Conservation (phyloP, 495 filamentous ascomycete genomes). For the Cairneyella variabilis region DNA sequence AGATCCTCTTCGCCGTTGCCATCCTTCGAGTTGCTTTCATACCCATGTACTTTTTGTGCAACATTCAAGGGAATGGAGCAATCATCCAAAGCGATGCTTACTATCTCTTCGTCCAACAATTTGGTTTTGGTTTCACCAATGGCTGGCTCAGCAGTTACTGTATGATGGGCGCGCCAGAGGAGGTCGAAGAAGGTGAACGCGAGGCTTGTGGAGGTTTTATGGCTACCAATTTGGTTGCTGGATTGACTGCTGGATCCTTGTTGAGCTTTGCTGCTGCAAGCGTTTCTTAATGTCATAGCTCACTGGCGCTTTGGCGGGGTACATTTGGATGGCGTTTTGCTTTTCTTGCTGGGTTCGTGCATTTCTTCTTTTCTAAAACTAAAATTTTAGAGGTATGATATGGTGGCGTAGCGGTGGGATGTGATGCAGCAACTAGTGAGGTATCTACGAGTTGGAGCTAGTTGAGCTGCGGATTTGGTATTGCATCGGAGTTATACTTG, state of each 20-base stretch:
- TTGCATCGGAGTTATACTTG: too few species aligned
- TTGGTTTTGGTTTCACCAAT: conserved; percentile 79
- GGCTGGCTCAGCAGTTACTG: conserved; percentile 78
- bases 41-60: conserved; percentile 87
- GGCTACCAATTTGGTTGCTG: conserved; percentile 80
- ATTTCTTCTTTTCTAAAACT: too few species aligned
- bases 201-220: conserved; percentile 94
- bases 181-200: conserved; percentile 72
- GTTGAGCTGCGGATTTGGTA: too few species aligned
- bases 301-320: too few species aligned
- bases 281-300: too few species aligned
- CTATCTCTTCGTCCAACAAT: conserved; percentile 79
- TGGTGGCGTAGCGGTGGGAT: too few species aligned
- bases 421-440: too few species aligned
- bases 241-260: conserved; percentile 80
- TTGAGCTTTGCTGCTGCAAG: conserved; percentile 71
- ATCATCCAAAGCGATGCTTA: conserved; percentile 75
- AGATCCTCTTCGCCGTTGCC: conserved; percentile 57
- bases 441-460: too few species aligned
- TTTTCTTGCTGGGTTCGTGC: too few species aligned
- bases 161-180: conserved; percentile 86
- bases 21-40: conserved; percentile 65
- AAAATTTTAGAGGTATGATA: too few species aligned
- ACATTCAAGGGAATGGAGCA: conserved; percentile 66
- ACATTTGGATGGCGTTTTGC: too few species aligned